Percentiles rank a stretch among this genome's conserved stretches.
phyloP scores from a whole-genome alignment of 2,329 filamentous ascomycete species.

The Paecilomyces sp. region DNA sequence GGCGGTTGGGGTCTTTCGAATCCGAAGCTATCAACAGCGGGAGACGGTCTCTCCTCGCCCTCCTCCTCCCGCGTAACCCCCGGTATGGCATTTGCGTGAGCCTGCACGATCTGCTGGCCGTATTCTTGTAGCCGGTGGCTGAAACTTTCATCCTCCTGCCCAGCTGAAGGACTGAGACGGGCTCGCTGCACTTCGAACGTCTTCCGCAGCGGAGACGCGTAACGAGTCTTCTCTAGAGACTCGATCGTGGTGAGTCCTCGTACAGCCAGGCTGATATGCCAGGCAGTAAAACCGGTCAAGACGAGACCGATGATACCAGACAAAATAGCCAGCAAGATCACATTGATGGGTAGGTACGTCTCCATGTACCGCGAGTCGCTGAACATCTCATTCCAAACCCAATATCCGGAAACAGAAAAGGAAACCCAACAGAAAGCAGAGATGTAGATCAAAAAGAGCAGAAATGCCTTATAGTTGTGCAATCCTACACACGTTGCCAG shows the following conservation, averaged over 20 bases:
- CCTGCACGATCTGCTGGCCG: constrained; percentile 69
- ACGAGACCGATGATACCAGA: constrained; percentile 88
- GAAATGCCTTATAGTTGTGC: constrained; percentile 89
- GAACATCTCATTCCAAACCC: constrained; percentile 81
- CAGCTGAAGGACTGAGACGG: constrained; percentile 20
- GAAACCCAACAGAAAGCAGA: constrained; percentile 76
- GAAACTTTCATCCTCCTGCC: constrained; percentile 26
- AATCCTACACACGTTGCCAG: constrained; percentile 91
- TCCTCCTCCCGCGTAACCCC: constrained; percentile 76
- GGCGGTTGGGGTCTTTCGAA: not conserved
- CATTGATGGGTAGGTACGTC: constrained; percentile 78
- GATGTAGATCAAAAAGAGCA: constrained; percentile 87
- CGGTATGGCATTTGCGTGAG: constrained; percentile 73
- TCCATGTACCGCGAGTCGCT: constrained; percentile 64
- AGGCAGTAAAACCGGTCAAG: constrained; percentile 78
- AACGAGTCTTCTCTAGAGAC: constrained; percentile 90
- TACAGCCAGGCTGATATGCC: constrained; percentile 79
- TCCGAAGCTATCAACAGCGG: constrained; percentile 10
- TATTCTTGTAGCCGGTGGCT: constrained; percentile 49
- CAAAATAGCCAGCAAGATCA: constrained; percentile 78
- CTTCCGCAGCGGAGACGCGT: constrained; percentile 71
- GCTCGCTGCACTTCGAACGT: constrained; percentile 60
- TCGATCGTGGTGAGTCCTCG: constrained; percentile 90
- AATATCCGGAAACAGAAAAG: constrained; percentile 68
- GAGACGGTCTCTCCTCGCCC: constrained; percentile 56